Evolutionary conservation across 805 yeast species (phyloP).

Genomic region (Sugiyamaella smithiae): DNA sequence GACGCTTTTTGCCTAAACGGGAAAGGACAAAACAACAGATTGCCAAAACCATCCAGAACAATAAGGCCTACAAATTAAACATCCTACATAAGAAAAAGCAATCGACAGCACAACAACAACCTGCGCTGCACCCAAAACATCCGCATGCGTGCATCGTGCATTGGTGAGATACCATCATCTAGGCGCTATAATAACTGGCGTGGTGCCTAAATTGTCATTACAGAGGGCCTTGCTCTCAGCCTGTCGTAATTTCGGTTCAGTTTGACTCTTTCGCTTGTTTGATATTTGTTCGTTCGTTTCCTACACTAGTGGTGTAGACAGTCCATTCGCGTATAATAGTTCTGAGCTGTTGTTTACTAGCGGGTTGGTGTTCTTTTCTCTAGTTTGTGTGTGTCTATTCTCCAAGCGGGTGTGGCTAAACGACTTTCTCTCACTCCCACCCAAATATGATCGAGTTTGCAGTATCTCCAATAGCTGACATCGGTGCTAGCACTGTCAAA

Average conservation of each 20-base stretch:
- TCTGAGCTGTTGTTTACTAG: too few species aligned
- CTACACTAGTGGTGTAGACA: too few species aligned
- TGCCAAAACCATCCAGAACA: conserved; percentile 7
- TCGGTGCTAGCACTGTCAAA: neutral
- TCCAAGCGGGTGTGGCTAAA: too few species aligned
- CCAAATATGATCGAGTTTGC: conserved; percentile 6
- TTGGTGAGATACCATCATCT: neutral
- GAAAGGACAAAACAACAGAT: conserved; percentile 1
- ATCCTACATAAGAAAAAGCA: neutral
- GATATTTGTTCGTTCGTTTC: too few species aligned
- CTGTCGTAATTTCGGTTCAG: neutral
- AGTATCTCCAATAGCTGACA: conserved; percentile 1
- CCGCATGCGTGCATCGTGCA: neutral
- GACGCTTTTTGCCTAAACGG: neutral
- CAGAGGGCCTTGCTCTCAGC: conserved; percentile 6
- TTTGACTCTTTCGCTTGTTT: too few species aligned
- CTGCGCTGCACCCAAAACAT: neutral
- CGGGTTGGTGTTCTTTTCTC: too few species aligned
- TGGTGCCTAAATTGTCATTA: neutral
- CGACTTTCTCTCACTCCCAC: neutral
- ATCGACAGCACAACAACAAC: neutral
- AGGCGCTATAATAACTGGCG: neutral
- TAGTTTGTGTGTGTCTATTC: too few species aligned
- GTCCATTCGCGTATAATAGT: too few species aligned
- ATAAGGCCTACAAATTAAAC: neutral